Conservation (phyloP, 352 stramenopile genomes). For the Halophytophthora polymorphica region DNA sequence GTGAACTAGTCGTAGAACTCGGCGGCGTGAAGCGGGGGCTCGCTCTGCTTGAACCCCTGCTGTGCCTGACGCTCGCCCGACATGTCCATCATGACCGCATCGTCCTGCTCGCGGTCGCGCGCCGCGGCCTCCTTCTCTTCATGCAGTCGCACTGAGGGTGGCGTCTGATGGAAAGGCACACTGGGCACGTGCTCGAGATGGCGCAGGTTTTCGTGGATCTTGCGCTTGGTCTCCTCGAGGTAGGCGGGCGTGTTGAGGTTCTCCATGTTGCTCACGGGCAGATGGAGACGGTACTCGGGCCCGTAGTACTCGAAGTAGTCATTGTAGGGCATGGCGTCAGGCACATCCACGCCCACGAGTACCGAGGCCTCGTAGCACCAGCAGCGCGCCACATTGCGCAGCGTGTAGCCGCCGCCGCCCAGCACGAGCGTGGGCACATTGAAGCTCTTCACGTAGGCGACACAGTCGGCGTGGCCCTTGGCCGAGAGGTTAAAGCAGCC, state of each 20-base stretch:
- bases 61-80: slow-evolving; percentile 57
- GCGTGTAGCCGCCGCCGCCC: slow-evolving; percentile 96
- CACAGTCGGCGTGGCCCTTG: slow-evolving; percentile 96
- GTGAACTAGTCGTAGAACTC: slow-evolving; percentile 82
- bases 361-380: slow-evolving; percentile 96
- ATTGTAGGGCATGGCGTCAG: slow-evolving; percentile 98
- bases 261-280: slow-evolving; percentile 95
- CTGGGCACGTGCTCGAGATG: slow-evolving; percentile 95
- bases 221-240: slow-evolving; percentile 83
- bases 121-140: slow-evolving; percentile 47
- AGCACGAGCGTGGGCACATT: slow-evolving; percentile 96
- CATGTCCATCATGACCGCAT: slow-evolving; percentile 64
- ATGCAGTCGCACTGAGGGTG: slow-evolving; percentile 32
- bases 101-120: slow-evolving; percentile 59
- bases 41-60: slow-evolving; percentile 48
- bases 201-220: slow-evolving; percentile 94
- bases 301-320: slow-evolving; percentile 99
- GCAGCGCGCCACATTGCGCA: slow-evolving; percentile 94
- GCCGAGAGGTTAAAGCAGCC: slow-evolving; percentile 98
- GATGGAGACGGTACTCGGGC: slow-evolving; percentile 97
- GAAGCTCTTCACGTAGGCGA: slow-evolving; percentile 96
- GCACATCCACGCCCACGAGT: slow-evolving; percentile 89
- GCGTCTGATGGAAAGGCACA: slow-evolving; percentile 94
- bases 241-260: slow-evolving; percentile 96
- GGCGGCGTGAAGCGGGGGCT: slow-evolving; percentile 49